phyloP scores from a whole-genome alignment of 2,329 filamentous ascomycete species.

The Rutstroemia sp. region DNA sequence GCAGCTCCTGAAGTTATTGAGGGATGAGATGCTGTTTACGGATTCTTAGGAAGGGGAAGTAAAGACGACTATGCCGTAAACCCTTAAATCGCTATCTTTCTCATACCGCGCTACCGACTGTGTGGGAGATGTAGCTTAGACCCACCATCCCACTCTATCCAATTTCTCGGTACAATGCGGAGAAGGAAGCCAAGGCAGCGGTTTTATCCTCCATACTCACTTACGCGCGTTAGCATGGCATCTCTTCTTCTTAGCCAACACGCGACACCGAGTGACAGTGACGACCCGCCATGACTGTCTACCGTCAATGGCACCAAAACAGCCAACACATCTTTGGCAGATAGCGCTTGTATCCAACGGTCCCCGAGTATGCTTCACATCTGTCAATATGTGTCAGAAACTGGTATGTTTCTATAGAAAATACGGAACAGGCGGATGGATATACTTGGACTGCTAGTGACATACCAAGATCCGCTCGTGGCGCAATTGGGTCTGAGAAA shows the following conservation, averaged over 20 bases:
- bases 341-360: conserved; percentile 17
- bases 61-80: no score
- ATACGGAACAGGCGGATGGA: not conserved
- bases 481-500: conserved; percentile 21
- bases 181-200: no score
- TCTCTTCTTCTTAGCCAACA: no score
- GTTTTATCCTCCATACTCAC: no score
- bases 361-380: conserved; percentile 9
- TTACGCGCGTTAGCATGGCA: no score
- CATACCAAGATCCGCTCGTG: conserved; percentile 15
- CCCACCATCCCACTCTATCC: no score
- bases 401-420: not conserved
- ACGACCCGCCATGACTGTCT: not conserved
- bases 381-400: conserved; percentile 4
- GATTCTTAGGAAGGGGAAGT: no score
- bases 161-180: no score
- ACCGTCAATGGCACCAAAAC: not conserved
- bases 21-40: not conserved
- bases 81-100: no score
- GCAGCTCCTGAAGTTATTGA: not conserved
- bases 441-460: conserved; percentile 15
- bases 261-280: not conserved
- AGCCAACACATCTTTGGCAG: conserved; percentile 18
- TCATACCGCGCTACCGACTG: no score
- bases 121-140: no score